Base-by-base conservation (phyloP, 2,329 filamentous ascomycete genomes). In the Ploettnerulaceae sp. region DNA sequence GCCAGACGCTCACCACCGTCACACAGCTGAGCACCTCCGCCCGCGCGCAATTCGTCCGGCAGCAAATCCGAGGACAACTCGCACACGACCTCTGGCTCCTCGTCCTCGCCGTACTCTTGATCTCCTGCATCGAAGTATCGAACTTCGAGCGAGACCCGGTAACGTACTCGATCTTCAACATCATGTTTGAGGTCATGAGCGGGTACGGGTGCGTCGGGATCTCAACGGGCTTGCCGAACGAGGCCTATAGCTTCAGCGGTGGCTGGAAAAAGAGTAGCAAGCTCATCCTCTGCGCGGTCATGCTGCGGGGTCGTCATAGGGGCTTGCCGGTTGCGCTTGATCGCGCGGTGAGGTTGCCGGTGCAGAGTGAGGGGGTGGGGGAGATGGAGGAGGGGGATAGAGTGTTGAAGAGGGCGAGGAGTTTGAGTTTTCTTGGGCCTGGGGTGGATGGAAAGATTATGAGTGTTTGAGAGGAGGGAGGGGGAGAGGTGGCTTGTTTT, bases 81-180 rank as follows among this genome's bases (percentile, higher is more conserved):
- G 76, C 78, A 22, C 79, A 84, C 60, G 82, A 85, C 57, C 67
- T 85, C 12, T 84, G 81, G 81, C 79, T 74, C 67, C 75, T 85
- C 11, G 73, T 78, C 3, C 63, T 83, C 0, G 76, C 78, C 2
- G 71, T 82, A 9, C 69, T 84, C 39, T 61, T 79, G 24, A 80
- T 85, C 45, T 71, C 72, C 43, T 72, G 77, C 29, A 77, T 82
- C 36, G 81, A 85, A 61, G 75, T 74, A 1, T 63, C 66, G 4
- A 72, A 79, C 46, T 79, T 77, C 39, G 64, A 71, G 1, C 57
- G 61, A 4, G 70, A 79, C 43, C 77, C 77, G 0, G 64, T 54
- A 1, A 73, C 61, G 31, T 82, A 73, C 60, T 75, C 73, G 15
- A 73, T 79, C 4, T 82, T 82, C 60, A 81, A 79, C 54, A 71